Evolutionary conservation across 345 rosid species (phyloP).

Genomic region (Populus euphratica): DNA sequence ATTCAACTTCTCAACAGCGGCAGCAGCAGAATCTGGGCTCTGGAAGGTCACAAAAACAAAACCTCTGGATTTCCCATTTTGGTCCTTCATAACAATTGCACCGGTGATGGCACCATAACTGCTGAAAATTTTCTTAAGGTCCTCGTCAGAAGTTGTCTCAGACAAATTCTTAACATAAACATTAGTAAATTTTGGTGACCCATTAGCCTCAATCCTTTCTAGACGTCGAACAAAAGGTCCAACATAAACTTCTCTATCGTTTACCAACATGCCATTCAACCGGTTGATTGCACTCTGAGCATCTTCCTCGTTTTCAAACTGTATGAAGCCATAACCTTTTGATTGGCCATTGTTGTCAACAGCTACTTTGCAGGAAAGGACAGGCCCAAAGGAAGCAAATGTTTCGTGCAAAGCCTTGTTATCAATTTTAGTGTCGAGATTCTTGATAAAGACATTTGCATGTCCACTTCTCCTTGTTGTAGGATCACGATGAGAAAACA

Average conservation of each 20-base stretch:
- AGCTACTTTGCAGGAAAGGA: constrained; percentile 69
- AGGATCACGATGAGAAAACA: constrained; percentile 74
- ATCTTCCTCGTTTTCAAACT: constrained; percentile 59
- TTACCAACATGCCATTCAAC: constrained; percentile 63
- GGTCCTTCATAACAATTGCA: constrained; percentile 56
- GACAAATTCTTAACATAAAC: constrained; percentile 65
- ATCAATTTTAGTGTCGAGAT: constrained; percentile 52
- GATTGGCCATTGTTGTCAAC: constrained; percentile 44
- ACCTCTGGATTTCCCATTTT: constrained; percentile 57
- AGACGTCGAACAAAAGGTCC: constrained; percentile 53
- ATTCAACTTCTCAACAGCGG: constrained; percentile 58
- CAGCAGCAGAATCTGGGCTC: constrained; percentile 51
- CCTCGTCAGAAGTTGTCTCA: constrained; percentile 51
- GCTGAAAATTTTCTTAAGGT: constrained; percentile 53
- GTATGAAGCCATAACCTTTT: constrained; percentile 64
- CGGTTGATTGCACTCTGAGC: constrained; percentile 49
- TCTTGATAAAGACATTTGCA: constrained; percentile 73
- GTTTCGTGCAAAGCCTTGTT: constrained; percentile 56
- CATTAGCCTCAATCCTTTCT: constrained; percentile 37
- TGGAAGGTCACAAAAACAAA: constrained; percentile 74
- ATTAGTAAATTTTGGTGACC: constrained; percentile 48
- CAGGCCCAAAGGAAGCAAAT: constrained; percentile 49
- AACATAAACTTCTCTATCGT: constrained; percentile 60
- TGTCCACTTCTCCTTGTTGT: constrained; percentile 54
- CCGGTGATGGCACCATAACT: constrained; percentile 54